These are phyloP conservation scores for Salix exigua DNA, from an alignment of 345 rosid species.

Conservation along the genomic window DNA sequence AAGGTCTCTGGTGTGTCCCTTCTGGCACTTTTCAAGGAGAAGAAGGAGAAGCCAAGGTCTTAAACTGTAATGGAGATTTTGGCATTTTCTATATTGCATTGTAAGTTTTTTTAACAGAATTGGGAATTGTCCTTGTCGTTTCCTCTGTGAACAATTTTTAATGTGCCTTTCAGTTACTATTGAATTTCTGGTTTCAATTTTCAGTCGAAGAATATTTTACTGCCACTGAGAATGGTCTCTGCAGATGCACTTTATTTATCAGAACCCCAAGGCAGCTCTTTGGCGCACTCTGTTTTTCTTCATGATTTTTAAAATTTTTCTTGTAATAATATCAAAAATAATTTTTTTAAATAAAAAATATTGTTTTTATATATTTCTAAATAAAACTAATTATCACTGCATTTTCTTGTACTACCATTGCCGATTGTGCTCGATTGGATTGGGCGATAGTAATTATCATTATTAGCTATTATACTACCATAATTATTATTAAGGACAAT, in stretches of 20 bases:
- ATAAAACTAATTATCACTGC: no score
- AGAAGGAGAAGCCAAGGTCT: constrained; percentile 77
- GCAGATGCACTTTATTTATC: background rate
- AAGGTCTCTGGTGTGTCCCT: constrained; percentile 83
- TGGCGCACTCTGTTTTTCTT: no score
- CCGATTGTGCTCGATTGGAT: no score
- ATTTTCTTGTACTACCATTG: no score
- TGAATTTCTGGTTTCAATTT: constrained; percentile 6
- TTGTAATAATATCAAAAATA: no score
- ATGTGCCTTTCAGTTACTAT: constrained; percentile 2
- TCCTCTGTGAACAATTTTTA: background rate
- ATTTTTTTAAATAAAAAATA: no score
- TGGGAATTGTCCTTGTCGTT: background rate
- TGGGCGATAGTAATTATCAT: no score
- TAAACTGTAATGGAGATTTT: background rate
- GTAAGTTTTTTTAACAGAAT: background rate
- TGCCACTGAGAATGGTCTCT: background rate
- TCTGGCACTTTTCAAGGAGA: constrained; percentile 76
- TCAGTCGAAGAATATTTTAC: background rate
- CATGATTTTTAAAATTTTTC: no score
- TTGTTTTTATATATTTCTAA: no score
- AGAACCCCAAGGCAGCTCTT: no score
- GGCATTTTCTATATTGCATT: background rate
- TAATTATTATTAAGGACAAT: no score
- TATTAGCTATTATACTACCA: no score